phyloP scores from a whole-genome alignment of 2,329 filamentous ascomycete species.

The Aspergillus sp. region DNA sequence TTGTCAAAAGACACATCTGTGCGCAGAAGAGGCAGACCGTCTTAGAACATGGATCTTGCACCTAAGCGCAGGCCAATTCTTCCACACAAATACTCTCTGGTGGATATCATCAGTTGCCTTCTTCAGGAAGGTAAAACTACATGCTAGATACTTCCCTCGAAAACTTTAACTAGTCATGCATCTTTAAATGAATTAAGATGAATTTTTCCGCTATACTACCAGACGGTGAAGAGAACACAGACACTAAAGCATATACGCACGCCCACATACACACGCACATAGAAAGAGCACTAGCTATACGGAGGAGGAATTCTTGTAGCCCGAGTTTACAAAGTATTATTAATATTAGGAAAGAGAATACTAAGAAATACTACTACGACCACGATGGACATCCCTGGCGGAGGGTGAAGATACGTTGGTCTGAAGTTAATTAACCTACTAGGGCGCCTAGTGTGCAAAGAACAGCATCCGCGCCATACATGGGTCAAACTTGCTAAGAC shows the following conservation, averaged over 20 bases:
- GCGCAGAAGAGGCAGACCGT: slow-evolving; percentile 2
- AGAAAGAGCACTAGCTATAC: no score
- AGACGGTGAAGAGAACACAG: no score
- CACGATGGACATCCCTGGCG: neutral
- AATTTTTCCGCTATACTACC: neutral
- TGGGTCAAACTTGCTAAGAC: neutral
- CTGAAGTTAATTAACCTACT: neutral
- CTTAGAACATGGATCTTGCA: neutral
- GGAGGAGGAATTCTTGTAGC: no score
- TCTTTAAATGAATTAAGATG: neutral
- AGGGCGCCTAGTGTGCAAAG: neutral
- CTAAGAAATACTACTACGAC: neutral
- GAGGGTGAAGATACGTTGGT: neutral
- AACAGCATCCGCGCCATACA: neutral
- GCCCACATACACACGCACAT: no score
- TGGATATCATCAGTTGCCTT: neutral
- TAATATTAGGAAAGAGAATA: neutral
- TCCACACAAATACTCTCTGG: neutral
- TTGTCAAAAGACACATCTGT: neutral
- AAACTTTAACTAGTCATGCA: neutral
- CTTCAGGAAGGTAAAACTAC: neutral
- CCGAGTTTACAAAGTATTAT: neutral
- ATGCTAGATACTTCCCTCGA: neutral
- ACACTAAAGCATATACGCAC: no score
- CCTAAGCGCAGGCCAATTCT: neutral